These are phyloP conservation scores for Pseudevernia furfuracea DNA, from an alignment of 495 filamentous ascomycete species.

Conservation along the genomic window DNA sequence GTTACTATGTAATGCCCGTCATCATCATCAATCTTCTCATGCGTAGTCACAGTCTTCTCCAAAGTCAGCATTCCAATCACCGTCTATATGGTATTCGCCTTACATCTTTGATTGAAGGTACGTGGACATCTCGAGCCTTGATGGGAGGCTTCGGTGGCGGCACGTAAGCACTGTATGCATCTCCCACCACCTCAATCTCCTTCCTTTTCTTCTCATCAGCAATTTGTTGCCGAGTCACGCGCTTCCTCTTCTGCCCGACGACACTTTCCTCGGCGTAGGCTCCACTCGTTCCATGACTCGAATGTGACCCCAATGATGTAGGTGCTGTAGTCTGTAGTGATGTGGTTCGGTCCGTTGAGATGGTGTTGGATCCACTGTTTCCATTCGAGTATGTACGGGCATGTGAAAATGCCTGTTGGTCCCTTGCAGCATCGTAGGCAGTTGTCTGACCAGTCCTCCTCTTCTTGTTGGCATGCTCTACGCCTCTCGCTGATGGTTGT, in stretches of 20 bases:
- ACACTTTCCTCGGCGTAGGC: constrained; percentile 46
- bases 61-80: constrained; percentile 22
- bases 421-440: constrained; percentile 57
- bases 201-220: constrained; percentile 71
- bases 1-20: constrained; percentile 94
- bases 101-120: constrained; percentile 76
- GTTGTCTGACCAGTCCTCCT: constrained; percentile 55
- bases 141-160: constrained; percentile 81
- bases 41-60: constrained; percentile 36
- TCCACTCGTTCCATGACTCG: constrained; percentile 54
- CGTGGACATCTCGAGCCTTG: constrained; percentile 85
- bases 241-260: constrained; percentile 78
- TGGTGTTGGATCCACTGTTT: constrained; percentile 58
- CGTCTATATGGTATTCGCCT: constrained; percentile 34
- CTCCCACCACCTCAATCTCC: constrained; percentile 57
- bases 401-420: constrained; percentile 58
- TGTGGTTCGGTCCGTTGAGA: constrained; percentile 80
- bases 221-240: constrained; percentile 65
- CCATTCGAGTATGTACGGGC: constrained; percentile 61
- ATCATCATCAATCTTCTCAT: constrained; percentile 77
- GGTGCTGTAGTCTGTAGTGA: constrained; percentile 83
- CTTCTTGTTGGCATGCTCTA: constrained; percentile 55
- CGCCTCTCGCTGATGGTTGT: constrained; percentile 25
- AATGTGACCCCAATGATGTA: constrained; percentile 75
- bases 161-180: constrained; percentile 69